phyloP scores from a whole-genome alignment of 495 filamentous ascomycete genomes.

The Gamarada debralockiae region DNA sequence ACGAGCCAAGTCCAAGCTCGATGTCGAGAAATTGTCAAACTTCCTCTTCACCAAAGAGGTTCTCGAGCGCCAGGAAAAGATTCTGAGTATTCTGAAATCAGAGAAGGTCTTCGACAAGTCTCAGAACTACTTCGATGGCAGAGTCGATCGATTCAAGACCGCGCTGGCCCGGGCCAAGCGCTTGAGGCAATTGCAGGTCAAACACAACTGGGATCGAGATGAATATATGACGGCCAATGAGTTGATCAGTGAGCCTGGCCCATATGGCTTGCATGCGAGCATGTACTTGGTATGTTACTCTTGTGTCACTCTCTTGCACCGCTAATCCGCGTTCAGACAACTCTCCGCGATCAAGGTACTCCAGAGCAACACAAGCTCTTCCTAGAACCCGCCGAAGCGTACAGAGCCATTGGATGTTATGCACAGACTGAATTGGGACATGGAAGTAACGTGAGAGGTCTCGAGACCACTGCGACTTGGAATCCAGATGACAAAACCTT shows the following conservation, averaged over 20 bases:
- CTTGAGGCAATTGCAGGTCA: slow-evolving; percentile 56
- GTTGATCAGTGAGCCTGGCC: slow-evolving; percentile 61
- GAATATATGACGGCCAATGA: slow-evolving; percentile 56
- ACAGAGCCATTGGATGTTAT: slow-evolving; percentile 70
- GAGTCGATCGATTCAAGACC: slow-evolving; percentile 59
- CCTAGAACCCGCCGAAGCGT: slow-evolving; percentile 57
- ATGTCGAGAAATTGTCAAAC: slow-evolving; percentile 49
- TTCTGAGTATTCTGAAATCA: slow-evolving; percentile 51
- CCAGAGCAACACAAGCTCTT: slow-evolving; percentile 67
- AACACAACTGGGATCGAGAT: slow-evolving; percentile 59
- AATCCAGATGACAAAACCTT: slow-evolving; percentile 64
- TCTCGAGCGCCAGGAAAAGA: slow-evolving; percentile 45
- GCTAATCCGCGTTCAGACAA: slow-evolving; percentile 38
- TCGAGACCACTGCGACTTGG: slow-evolving; percentile 73
- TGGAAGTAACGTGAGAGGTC: slow-evolving; percentile 68
- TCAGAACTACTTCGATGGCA: slow-evolving; percentile 61
- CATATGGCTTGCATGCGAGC: slow-evolving; percentile 61
- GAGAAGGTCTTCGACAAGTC: slow-evolving; percentile 68
- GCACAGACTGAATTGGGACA: slow-evolving; percentile 76
- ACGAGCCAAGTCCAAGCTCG: slow-evolving; percentile 51
- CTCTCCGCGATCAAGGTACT: slow-evolving; percentile 65
- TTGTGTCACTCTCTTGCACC: background rate
- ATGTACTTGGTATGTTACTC: slow-evolving; percentile 52
- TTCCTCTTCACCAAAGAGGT: slow-evolving; percentile 57
- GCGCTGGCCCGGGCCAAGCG: slow-evolving; percentile 61